Evolutionary conservation across 2,329 filamentous ascomycete species (phyloP).

Genomic region (Neofusicoccum ribis): DNA sequence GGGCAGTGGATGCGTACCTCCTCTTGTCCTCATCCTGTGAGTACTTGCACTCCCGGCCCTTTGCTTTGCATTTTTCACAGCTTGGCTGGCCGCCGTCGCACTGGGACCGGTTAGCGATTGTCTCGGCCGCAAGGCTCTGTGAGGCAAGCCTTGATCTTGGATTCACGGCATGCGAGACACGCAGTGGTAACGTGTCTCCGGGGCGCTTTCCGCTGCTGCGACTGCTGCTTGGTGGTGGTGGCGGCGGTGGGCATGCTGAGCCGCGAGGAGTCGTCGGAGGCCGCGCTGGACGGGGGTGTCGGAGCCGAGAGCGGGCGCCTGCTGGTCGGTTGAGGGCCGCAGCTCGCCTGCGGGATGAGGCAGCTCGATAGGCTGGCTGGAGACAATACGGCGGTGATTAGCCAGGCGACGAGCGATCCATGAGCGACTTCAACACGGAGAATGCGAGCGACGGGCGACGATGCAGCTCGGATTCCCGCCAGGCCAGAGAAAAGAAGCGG

Average conservation of each 20-base stretch:
- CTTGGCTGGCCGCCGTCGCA: conserved; percentile 20
- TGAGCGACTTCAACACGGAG: neutral
- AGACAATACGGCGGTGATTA: neutral
- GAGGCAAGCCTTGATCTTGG: conserved; percentile 21
- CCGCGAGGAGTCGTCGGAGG: neutral
- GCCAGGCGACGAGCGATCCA: conserved; percentile 16
- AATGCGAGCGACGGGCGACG: neutral
- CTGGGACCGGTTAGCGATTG: conserved; percentile 17
- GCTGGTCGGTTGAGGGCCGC: conserved; percentile 3
- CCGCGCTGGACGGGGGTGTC: conserved; percentile 3
- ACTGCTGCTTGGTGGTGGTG: neutral
- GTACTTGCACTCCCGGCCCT: conserved; percentile 19
- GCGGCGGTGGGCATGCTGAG: conserved; percentile 12
- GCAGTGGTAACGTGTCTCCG: conserved; percentile 20
- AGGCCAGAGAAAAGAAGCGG: conserved; percentile 16
- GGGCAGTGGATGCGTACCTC: neutral
- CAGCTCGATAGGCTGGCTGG: neutral
- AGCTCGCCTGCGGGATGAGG: neutral
- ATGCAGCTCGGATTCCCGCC: conserved; percentile 2
- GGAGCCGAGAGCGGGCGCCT: neutral
- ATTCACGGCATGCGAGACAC: conserved; percentile 20
- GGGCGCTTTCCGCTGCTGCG: conserved; percentile 18
- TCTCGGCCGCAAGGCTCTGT: neutral
- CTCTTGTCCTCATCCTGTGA: conserved; percentile 21
- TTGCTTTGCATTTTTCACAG: conserved; percentile 21